Conservation (phyloP, 768 basidiomycete species). For the Tylopilus plumbeoviolaceoides region DNA sequence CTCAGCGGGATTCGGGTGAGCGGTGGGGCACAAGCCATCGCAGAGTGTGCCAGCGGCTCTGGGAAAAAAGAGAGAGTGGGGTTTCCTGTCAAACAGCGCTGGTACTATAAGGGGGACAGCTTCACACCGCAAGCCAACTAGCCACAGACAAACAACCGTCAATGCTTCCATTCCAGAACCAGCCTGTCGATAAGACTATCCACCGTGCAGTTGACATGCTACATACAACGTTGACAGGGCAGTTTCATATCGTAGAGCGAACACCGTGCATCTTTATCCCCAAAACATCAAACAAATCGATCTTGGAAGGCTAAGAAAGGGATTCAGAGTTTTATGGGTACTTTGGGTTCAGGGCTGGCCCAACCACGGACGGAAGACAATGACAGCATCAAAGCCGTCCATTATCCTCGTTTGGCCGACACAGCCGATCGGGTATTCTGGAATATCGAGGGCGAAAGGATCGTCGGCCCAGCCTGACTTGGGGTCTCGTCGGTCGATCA, state of each 20-base stretch:
- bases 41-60: background rate
- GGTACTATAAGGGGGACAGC: slow-evolving; percentile 1
- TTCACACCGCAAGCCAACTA: slow-evolving; percentile 3
- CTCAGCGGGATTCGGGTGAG: slow-evolving; percentile 6
- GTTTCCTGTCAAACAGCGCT: background rate
- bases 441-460: slow-evolving; percentile 33
- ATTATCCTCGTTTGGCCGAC: slow-evolving; percentile 19
- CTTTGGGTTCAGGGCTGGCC: background rate
- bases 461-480: slow-evolving; percentile 2
- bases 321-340: background rate
- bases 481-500: slow-evolving; percentile 2
- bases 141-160: slow-evolving; percentile 17
- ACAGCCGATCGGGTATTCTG: slow-evolving; percentile 48
- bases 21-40: slow-evolving; percentile 1
- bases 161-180: slow-evolving; percentile 2
- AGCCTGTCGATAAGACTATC: background rate
- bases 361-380: background rate
- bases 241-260: background rate
- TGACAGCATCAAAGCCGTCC: slow-evolving; percentile 13
- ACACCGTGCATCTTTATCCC: background rate
- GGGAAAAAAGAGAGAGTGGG: background rate
- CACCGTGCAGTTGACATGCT: background rate
- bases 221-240: background rate
- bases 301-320: background rate
- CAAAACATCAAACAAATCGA: background rate